Conservation (phyloP, 2,329 filamentous ascomycete species). For the Aspergillus phoenicis region DNA sequence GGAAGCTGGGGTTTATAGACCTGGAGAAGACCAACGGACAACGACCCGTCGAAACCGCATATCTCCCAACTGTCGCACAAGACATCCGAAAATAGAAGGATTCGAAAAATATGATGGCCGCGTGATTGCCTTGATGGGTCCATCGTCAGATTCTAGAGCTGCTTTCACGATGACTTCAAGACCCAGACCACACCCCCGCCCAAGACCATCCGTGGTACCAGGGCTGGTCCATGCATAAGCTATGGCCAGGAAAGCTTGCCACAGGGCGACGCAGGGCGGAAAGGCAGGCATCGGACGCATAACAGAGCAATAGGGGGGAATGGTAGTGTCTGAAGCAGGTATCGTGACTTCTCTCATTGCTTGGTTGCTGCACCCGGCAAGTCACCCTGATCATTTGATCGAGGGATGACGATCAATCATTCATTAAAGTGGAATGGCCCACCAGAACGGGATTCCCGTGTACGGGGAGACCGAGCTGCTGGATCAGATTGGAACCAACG, state of each 20-base stretch:
- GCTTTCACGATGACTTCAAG: slow-evolving; percentile 32
- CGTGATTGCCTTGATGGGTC: slow-evolving; percentile 28
- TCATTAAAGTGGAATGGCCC: slow-evolving; percentile 21
- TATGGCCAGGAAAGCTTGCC: slow-evolving; percentile 20
- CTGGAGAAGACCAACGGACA: slow-evolving; percentile 5
- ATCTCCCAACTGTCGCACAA: slow-evolving; percentile 11
- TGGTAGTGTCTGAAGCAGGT: slow-evolving; percentile 9
- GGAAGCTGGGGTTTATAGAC: slow-evolving; percentile 27
- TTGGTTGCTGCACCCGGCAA: slow-evolving; percentile 20
- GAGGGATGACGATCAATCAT: slow-evolving; percentile 20
- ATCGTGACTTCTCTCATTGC: slow-evolving; percentile 17
- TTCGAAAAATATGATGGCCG: slow-evolving; percentile 24
- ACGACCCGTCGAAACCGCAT: slow-evolving; percentile 23
- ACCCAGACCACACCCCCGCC: slow-evolving; percentile 23
- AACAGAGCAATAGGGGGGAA: slow-evolving; percentile 3
- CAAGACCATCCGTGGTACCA: slow-evolving; percentile 29
- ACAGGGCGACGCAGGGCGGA: slow-evolving; percentile 16
- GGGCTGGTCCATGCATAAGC: slow-evolving; percentile 15
- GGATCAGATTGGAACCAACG: slow-evolving; percentile 14
- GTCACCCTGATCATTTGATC: slow-evolving; percentile 22
- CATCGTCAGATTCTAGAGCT: slow-evolving; percentile 21
- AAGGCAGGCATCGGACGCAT: slow-evolving; percentile 13
- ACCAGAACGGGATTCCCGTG: slow-evolving; percentile 25
- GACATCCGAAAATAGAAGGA: slow-evolving; percentile 16
- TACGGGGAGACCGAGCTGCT: slow-evolving; percentile 23